A percentile compares a stretch with the other conserved stretches of the same genome.
These are phyloP conservation scores for Eimeria tenella DNA, from an alignment of 169 alveolate species.

Conservation along the genomic window DNA sequence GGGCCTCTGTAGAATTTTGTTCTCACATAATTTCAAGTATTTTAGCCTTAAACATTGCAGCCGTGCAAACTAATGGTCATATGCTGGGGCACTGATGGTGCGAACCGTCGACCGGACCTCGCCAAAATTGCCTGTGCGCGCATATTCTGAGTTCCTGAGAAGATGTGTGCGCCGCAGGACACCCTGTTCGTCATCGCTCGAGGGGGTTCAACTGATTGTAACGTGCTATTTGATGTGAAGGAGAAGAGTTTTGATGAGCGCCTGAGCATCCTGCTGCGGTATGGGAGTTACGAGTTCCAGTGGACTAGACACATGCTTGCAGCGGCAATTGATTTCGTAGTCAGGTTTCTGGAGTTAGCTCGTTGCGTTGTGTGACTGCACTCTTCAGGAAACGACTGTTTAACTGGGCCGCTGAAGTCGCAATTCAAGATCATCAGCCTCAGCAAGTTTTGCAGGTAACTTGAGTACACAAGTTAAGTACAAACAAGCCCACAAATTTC, in stretches of 20 bases:
- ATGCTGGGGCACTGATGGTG: no score
- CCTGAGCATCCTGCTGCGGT: constrained; percentile 75
- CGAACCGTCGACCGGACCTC: background rate
- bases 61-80: no score
- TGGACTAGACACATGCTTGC: background rate
- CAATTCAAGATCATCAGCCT: constrained; percentile 76
- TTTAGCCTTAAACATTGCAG: no score
- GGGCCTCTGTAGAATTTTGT: background rate
- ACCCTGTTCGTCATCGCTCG: constrained; percentile 70
- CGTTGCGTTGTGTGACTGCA: background rate
- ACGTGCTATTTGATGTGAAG: constrained; percentile 59
- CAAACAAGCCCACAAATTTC: background rate
- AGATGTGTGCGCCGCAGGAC: constrained; percentile 19
- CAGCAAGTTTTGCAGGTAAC: constrained; percentile 77
- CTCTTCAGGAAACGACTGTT: constrained; percentile 79
- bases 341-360: background rate
- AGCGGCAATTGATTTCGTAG: no score
- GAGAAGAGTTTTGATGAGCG: constrained; percentile 75
- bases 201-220: constrained; percentile 43
- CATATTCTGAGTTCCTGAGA: background rate
- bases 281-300: background rate
- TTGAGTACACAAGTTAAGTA: background rate
- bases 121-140: background rate
- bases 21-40: no score
- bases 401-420: constrained; percentile 80